Evolutionary conservation across 805 yeast genomes (phyloP), one percentile per base, ranked within the genome.

Genomic region (Ascoidea tarda): DNA sequence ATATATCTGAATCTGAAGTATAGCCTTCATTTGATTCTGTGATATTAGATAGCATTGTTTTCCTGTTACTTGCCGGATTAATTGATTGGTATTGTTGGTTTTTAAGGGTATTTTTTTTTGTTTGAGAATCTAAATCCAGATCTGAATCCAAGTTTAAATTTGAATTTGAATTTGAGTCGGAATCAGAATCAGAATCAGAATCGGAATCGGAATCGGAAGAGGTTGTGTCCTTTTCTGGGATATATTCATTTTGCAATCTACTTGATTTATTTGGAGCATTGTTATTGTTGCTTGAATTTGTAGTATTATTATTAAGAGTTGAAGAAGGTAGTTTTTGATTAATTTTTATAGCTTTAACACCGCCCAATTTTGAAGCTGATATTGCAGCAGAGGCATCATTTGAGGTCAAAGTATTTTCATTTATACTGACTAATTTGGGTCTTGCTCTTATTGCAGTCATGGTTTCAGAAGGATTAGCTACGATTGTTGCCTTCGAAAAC

Each of bases 361-460:
- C 44, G 14, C 44, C 44, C 4, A 38, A 38, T 38, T 14, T 38
- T 38, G 44, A 38, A 10, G 14, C 44, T 10, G 44, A 38, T 10
- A 38, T 38, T 38, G 44, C 44, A 8, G 44, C 8, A 38, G 44
- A 8, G 8, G 44, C 8, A 38, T 8, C 8, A 10, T 10, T 10
- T 38, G 44, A 38, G 14, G 44, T 38, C 14, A 38, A 38, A 38
- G 44, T 10, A 2, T 38, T 38, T 10, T 38, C 49, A 33, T 49
- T 51, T 1, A 79, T 75, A 51, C 74, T 74, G n/a, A 87, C 84
- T 55, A 87, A 69, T 58, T 76, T 75, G 1, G 95, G 93, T 61
- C 76, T 79, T 2, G 86, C 93, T 55, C 82, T 76, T 53, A 85
- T 82, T 1, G 93, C 95, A 0, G 89, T 84, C 62, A 82, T 83